Percentiles rank a stretch among this genome's conserved stretches.
phyloP scores from a whole-genome alignment of 2,329 filamentous ascomycete genomes.

The Paracorniculantispora psalliotae region DNA sequence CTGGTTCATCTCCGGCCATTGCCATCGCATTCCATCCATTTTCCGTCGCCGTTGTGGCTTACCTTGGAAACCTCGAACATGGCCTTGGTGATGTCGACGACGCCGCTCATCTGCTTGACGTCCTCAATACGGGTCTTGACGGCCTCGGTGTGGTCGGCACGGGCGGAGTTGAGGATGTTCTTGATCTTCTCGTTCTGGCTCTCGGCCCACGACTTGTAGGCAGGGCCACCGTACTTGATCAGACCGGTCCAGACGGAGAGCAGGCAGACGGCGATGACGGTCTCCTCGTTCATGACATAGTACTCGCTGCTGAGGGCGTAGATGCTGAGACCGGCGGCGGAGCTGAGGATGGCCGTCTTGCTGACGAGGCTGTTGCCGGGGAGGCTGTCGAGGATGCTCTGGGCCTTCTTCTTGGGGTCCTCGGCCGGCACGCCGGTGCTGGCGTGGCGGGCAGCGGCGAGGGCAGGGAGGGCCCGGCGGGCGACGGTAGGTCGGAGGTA shows the following conservation, averaged over 20 bases:
- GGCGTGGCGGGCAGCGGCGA: conserved; percentile 64
- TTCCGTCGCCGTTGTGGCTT: conserved; percentile 25
- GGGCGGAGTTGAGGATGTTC: conserved; percentile 88
- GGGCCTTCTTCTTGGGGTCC: conserved; percentile 94
- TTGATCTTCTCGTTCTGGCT: conserved; percentile 87
- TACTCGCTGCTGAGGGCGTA: conserved; percentile 99
- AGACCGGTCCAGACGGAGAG: conserved; percentile 88
- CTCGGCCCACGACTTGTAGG: conserved; percentile 90
- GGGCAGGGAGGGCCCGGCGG: conserved; percentile 68
- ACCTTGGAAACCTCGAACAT: conserved; percentile 99
- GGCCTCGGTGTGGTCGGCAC: conserved; percentile 89
- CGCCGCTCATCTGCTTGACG: conserved; percentile 89
- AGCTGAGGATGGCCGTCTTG: conserved; percentile 96
- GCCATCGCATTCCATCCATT: conserved; percentile 6
- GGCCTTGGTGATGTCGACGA: conserved; percentile 94
- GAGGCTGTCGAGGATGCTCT: conserved; percentile 88
- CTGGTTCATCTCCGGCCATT: neutral
- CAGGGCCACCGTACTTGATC: conserved; percentile 88
- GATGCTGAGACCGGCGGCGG: conserved; percentile 81
- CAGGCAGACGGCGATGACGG: conserved; percentile 87
- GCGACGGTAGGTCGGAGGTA: conserved; percentile 80
- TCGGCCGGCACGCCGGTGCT: conserved; percentile 71
- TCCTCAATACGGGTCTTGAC: conserved; percentile 92
- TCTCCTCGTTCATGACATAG: conserved; percentile 99
- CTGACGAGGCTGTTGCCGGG: conserved; percentile 89